phyloP scores from a whole-genome alignment of 2,329 filamentous ascomycete species.

The Blastomyces emzantsi region DNA sequence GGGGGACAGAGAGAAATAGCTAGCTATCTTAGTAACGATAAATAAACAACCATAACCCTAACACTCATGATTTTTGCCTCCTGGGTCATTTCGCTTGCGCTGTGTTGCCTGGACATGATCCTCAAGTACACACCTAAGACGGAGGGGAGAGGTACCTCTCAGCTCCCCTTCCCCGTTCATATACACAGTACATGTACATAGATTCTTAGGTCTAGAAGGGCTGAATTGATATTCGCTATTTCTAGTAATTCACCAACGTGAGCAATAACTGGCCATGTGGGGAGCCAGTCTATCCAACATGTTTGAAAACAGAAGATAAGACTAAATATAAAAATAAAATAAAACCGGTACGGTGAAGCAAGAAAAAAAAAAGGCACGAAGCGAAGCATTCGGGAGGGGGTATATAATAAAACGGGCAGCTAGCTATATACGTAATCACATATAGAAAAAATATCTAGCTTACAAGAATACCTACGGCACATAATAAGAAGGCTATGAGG shows the following conservation, averaged over 20 bases:
- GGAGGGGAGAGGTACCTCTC: background rate
- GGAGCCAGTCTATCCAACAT: background rate
- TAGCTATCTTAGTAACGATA: background rate
- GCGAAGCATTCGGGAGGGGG: background rate
- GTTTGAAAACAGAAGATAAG: background rate
- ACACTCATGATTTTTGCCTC: background rate
- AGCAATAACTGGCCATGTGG: background rate
- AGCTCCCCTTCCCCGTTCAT: background rate
- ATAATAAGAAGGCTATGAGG: background rate
- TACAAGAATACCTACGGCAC: background rate
- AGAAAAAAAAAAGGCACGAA: background rate
- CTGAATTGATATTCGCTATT: background rate
- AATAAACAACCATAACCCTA: background rate
- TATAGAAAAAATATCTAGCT: background rate
- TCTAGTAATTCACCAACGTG: background rate
- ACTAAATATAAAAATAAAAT: too few relatives aligned
- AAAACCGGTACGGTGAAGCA: background rate
- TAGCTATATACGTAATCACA: background rate
- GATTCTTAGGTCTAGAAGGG: background rate
- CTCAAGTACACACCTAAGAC: background rate
- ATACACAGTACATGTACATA: background rate
- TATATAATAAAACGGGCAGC: background rate
- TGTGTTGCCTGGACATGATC: background rate
- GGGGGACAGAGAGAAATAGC: background rate
- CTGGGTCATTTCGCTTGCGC: background rate